phyloP scores from a whole-genome alignment of 78 protist genomes.

The Dictyostelium intermedium region DNA sequence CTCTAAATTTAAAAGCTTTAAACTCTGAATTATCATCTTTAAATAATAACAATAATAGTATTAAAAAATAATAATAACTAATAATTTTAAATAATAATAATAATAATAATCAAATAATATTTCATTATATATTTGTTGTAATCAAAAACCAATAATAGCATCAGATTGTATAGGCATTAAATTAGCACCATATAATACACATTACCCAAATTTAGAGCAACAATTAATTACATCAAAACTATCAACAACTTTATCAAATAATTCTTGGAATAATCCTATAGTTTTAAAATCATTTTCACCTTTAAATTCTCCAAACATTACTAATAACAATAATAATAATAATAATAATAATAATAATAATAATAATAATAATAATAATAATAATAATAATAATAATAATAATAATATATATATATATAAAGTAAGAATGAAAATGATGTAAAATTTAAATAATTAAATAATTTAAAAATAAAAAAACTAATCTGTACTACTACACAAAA shows the following conservation, averaged over 20 bases:
- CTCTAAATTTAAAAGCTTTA: conserved; percentile 22
- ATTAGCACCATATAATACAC: conserved; percentile 73
- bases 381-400: too few species aligned
- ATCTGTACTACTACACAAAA: neutral
- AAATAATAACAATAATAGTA: neutral
- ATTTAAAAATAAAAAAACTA: neutral
- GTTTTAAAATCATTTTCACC: conserved; percentile 18
- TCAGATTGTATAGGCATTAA: conserved; percentile 36
- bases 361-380: neutral
- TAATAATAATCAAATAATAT: conserved; percentile 19
- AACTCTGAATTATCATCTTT: conserved; percentile 20
- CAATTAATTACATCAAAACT: conserved; percentile 43
- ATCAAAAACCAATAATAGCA: conserved; percentile 60
- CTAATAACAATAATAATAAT: neutral
- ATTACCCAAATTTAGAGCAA: conserved; percentile 47
- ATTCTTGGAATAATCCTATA: conserved; percentile 24
- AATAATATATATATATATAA: too few species aligned
- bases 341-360: neutral
- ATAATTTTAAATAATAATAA: too few species aligned
- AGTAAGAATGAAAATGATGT: neutral
- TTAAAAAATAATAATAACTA: too few species aligned
- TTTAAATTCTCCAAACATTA: neutral
- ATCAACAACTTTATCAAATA: neutral
- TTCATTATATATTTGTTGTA: conserved; percentile 41
- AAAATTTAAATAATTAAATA: too few species aligned